Conservation (phyloP, 176 grass and related monocot species). For the Avena sativa region DNA sequence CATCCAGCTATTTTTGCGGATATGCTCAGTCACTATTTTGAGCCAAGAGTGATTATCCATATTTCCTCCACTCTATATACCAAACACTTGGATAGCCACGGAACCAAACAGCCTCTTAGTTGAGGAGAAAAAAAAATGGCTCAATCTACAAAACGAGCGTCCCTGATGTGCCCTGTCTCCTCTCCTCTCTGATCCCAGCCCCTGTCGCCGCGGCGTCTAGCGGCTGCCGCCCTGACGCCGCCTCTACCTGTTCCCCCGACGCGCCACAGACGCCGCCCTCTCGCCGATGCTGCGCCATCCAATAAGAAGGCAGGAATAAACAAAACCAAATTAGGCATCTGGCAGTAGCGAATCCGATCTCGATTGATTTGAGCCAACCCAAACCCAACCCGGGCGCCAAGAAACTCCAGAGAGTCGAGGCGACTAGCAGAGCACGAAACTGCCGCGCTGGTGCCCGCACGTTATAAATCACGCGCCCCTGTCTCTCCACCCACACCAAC, state of each 20-base stretch:
- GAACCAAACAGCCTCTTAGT: too few species aligned
- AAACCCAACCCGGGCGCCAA: neutral
- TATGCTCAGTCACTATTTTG: too few species aligned
- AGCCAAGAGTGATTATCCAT: too few species aligned
- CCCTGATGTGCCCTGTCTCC: too few species aligned
- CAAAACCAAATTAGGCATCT: neutral
- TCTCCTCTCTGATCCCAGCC: too few species aligned
- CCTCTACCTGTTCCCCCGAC: too few species aligned
- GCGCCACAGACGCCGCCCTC: too few species aligned
- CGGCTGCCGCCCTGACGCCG: neutral
- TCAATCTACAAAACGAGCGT: too few species aligned
- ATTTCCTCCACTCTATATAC: too few species aligned
- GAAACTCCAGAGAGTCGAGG: neutral
- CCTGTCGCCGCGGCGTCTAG: neutral
- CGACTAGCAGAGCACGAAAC: conserved; percentile 3
- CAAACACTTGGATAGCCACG: too few species aligned
- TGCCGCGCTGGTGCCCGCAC: conserved; percentile 28
- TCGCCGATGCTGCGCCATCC: neutral
- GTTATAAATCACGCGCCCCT: conserved; percentile 46
- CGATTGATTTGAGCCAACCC: neutral
- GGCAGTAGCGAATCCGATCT: neutral
- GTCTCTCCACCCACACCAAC: conserved; percentile 49
- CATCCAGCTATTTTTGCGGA: too few species aligned
- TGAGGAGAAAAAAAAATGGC: too few species aligned
- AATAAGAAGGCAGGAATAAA: neutral